Base-by-base conservation (phyloP, 106 monocot species). In the Posidonia australis region DNA sequence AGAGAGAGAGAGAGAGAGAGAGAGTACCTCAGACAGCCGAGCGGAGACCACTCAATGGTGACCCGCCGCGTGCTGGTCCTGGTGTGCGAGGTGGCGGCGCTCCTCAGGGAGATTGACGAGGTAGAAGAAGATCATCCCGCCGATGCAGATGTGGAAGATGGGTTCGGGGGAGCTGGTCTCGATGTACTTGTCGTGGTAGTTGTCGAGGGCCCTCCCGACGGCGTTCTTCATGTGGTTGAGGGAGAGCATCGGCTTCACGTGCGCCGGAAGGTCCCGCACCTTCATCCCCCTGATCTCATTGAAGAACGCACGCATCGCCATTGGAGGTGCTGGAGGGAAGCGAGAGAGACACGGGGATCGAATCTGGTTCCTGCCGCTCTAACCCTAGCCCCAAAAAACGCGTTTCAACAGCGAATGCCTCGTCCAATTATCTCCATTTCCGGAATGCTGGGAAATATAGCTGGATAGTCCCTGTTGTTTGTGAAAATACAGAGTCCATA, bases 111-210 rank as follows among this genome's bases (percentile, higher is more conserved):
- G 90, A 22, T 73, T 76, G 67, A 87, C 63, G 51, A 96, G 80
- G 75, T 90, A 96, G 57, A 84, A 96, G 74, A 90, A 90, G 62
- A 81, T 71, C 96, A 90, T 90, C 17, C 90, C 90, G 4, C 90
- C 96, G 76, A 82, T 70, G 82, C 86, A 86, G 59, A 96, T 70
- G 74, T 96, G 90, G 79, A 77, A 90, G 44, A 96, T 45, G 3
- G 96, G 96, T 28, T 96, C 74, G 44, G 77, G 28, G 48, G 96
- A 96, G 64, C 90, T 76, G 24, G 96, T 96, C 62, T 96, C 90
- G 75, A 96, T 96, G 84, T 90, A 96, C 82, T 90, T 96, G 54
- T 90, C 90, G 60, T 84, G 82, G 90, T 90, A 96, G 60, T 76
- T 74, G 51, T 96, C 96, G 36, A 82, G 70, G 9, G 80, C 81